These are phyloP conservation scores for Fusarium virguliforme DNA, from an alignment of 2,329 filamentous ascomycete species.

Conservation along the genomic window DNA sequence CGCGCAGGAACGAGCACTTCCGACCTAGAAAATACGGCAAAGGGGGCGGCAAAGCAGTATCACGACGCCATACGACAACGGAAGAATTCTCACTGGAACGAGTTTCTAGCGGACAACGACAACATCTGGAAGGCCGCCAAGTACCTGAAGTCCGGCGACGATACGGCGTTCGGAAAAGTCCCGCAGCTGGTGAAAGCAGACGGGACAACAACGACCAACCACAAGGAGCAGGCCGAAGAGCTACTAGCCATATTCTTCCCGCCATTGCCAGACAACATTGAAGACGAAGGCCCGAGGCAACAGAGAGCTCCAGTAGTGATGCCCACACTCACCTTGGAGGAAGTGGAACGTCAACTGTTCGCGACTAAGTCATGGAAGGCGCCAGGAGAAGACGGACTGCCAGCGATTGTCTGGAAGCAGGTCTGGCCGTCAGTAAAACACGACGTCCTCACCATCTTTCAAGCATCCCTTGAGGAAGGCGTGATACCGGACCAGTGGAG, in stretches of 20 bases:
- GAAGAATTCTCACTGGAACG: neutral
- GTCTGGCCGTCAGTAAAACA: conserved; percentile 1
- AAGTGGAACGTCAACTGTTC: conserved; percentile 1
- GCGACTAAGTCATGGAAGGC: conserved; percentile 8
- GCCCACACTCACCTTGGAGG: neutral
- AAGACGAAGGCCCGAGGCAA: neutral
- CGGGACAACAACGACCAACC: neutral
- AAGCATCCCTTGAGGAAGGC: conserved; percentile 8
- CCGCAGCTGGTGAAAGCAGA: neutral
- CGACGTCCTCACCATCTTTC: conserved; percentile 14
- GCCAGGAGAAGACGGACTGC: conserved; percentile 7
- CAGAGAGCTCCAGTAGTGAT: neutral
- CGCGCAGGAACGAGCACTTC: neutral
- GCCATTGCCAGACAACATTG: neutral
- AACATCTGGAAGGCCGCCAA: conserved; percentile 15
- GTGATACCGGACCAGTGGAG: conserved; percentile 21
- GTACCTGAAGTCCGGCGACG: conserved; percentile 9
- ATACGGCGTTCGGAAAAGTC: conserved; percentile 9
- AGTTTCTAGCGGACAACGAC: conserved; percentile 11
- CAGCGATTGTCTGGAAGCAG: neutral
- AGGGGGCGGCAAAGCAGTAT: conserved; percentile 1
- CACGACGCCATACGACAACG: neutral
- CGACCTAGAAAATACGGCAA: neutral
- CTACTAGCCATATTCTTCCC: neutral
- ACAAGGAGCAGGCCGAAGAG: conserved; percentile 12